Evolutionary conservation across 2,329 filamentous ascomycete genomes (phyloP), one percentile per base, ranked within the genome.

Genomic region (Aspergillus terreus): DNA sequence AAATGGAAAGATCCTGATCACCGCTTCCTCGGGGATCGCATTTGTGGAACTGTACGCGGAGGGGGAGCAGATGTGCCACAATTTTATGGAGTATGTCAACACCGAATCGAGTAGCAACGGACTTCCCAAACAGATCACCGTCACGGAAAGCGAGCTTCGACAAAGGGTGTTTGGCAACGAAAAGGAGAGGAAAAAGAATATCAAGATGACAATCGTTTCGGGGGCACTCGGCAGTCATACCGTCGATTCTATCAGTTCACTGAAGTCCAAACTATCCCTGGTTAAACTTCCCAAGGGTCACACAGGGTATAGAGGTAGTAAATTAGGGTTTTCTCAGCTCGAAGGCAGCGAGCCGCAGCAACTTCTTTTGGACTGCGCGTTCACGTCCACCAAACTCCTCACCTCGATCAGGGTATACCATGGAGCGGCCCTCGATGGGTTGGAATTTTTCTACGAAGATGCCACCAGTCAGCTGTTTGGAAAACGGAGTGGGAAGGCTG

Each of bases 381-480:
- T 81, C 44, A 79, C 82, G 36, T 82, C 84, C 56, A 87, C 83
- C 30, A 87, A 91, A 56, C 79, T 96, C 27, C 76, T 97, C 56
- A 86, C 84, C 1, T 82, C 82, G 4, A 81, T 96, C 51, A 81
- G 84, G 53, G 78, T 95, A 12, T 95, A 91, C 64, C 86, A 90
- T 61, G 90, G 88, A 2, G 76, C 78, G 52, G 86, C 86, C 4
- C 66, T 97, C 11, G 87, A 95, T 67, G 94, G 94, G 0, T 71
- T 99, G 17, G 92, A 97, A 68, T 97, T 99, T 70, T 79, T 88
- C 53, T 97, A 96, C 65, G 92, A 97, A 63, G 91, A 97, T 68
- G 81, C 82, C 14, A 87, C 88, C 1, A 87, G 79, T 49, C 90
- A 96, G 66, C 70, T 96, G 3, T 95, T 99, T 75, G 94, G 94